Evolutionary conservation across 2,329 filamentous ascomycete species (phyloP), one percentile per base, ranked within the genome.

Genomic region (Aspergillus alliaceus): DNA sequence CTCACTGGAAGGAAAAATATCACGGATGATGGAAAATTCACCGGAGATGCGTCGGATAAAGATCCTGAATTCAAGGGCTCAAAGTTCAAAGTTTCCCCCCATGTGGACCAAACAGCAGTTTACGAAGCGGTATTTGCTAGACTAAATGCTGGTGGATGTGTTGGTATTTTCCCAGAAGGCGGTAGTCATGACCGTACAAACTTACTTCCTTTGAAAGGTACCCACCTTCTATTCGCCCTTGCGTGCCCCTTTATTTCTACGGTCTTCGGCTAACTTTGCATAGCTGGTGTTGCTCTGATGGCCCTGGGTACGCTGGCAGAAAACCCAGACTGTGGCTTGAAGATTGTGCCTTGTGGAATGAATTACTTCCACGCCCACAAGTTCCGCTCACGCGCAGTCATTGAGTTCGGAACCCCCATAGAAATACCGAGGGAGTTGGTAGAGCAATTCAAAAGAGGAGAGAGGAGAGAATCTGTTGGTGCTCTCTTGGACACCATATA

Each of bases 341-440:
- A 93, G 75, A 97, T 99, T 66, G 91, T 99, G 24, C 95, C 95
- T 3, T 93, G 95, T 51, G 93, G 93, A 67, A 97, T 99, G 93
- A 99, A 99, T 76, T 99, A 99, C 77, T 99, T 99, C 78, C 93
- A 98, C 75, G 90, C 93, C 0, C 93, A 99, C 82, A 99, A 98
- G 75, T 99, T 99, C 77, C 89, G 93, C 46, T 98, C 93, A 62
- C 86, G 95, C 71, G 95, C 93, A 34, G 93, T 99, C 4, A 88
- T 98, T 59, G 95, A 99, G 71, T 99, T 98, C 67, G 95, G 95
- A 8, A 88, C 86, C 25, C 92, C 95, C 0, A 88, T 98, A 61
- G 90, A 96, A 64, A 87, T 98, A 9, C 89, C 92, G 0, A 80
- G 81, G 20, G 90, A 96, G 68, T 79, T 97, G 32, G 91, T 97